phyloP scores from a whole-genome alignment of 768 basidiomycete species.

The Phylloporus sp. region DNA sequence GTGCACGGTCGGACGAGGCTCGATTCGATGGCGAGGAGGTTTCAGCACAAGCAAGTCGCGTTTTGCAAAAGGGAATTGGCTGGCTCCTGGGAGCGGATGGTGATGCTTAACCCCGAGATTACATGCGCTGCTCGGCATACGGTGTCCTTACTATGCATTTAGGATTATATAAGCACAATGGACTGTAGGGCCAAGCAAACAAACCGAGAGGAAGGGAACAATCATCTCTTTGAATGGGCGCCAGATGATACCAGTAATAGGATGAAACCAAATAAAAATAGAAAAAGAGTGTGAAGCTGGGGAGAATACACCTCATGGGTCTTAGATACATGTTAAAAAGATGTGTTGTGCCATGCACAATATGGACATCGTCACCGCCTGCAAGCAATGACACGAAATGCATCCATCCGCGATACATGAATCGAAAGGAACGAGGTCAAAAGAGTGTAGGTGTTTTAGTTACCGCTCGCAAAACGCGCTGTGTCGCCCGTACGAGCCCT shows the following conservation, averaged over 20 bases:
- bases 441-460: constrained; percentile 16
- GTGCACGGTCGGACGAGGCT: constrained; percentile 33
- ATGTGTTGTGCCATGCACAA: constrained; percentile 10
- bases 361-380: constrained; percentile 7
- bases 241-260: constrained; percentile 22
- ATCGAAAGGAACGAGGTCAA: constrained; percentile 10
- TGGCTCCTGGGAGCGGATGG: constrained; percentile 93
- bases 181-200: constrained; percentile 21
- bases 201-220: constrained; percentile 19
- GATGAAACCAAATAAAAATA: constrained; percentile 30
- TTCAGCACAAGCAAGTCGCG: constrained; percentile 69
- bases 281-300: not conserved
- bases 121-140: constrained; percentile 15
- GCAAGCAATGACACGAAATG: constrained; percentile 9
- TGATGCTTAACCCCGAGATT: constrained; percentile 10
- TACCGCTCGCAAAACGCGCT: constrained; percentile 53
- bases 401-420: constrained; percentile 16
- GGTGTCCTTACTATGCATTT: constrained; percentile 12
- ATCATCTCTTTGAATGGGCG: constrained; percentile 19
- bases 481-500: constrained; percentile 63
- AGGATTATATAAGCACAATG: constrained; percentile 24
- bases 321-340: constrained; percentile 12
- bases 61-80: constrained; percentile 85
- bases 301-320: constrained; percentile 9
- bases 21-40: constrained; percentile 55